Base-by-base conservation (phyloP, 768 basidiomycete genomes). In the Nevesoporus exiguus region DNA sequence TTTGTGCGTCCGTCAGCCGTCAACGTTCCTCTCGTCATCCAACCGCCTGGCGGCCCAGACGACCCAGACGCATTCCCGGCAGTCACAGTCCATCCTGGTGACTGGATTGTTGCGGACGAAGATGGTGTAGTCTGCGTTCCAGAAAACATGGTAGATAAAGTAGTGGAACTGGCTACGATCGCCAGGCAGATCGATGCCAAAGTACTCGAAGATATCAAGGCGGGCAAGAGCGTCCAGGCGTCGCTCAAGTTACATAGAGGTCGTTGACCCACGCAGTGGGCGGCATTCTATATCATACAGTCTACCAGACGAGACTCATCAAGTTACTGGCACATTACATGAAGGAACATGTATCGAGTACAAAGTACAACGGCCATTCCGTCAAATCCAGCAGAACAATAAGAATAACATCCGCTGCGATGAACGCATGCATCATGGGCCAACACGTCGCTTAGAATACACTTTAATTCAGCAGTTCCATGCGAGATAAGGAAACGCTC, bases 41-140 rank as follows among this genome's bases (percentile, higher is more conserved):
- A 68, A 22, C 60, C 69, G 0, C 63, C 66, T 19, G 73, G 66
- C 33, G 62, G 61, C 14, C 56, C 67, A 31, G 71, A 66, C n/a
- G 65, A 66, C 17, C 46, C 54, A 31, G 74, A 74, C 31, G 63
- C 66, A 9, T 84, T 88, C 60, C 80, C 83, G 3, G 57, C 80
- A 0, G 77, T 84, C 11, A 76, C 63, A 3, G 77, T 96, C 7
- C 65, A 80, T 17, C 86, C 93, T 2, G 88, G 85, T 2, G 93
- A 95, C 67, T 81, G 85, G 78, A 80, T 96, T 45, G 68, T 94
- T n/a, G 92, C 85, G 24, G 94, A 97, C 68, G 79, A 84, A 52
- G 90, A 97, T 66, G 93, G 95, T 2, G 90, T 95, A 1, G 90
- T 98, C 3, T 90, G 85, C 61, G 80, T 96, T 25, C 86, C 91